phyloP scores from a whole-genome alignment of 805 yeast species.

The Metschnikowia gruessii region DNA sequence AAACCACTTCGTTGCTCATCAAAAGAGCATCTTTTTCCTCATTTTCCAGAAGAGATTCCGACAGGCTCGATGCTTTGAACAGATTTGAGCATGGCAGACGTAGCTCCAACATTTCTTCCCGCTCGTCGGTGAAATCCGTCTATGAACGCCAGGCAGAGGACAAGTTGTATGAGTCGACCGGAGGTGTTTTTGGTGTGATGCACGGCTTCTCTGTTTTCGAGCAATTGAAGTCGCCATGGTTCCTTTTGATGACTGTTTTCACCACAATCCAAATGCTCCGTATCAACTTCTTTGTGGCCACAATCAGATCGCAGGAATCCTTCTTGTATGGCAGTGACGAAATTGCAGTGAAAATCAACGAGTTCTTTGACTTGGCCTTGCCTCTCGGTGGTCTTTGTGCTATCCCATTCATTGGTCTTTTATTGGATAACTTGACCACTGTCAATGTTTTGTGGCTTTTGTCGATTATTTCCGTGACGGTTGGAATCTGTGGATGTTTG shows the following conservation, averaged over 20 bases:
- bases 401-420: conserved; percentile 80
- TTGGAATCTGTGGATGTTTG: conserved; percentile 72
- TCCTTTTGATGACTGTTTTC: conserved; percentile 68
- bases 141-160: conserved; percentile 65
- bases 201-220: conserved; percentile 55
- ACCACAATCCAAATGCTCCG: conserved; percentile 88
- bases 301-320: conserved; percentile 77
- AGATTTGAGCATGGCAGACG: conserved; percentile 23
- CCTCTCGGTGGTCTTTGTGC: conserved; percentile 87
- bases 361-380: conserved; percentile 78
- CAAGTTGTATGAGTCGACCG: conserved; percentile 49
- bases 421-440: conserved; percentile 72
- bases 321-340: conserved; percentile 57
- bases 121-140: conserved; percentile 52
- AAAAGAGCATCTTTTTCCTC: conserved; percentile 29
- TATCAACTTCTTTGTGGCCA: conserved; percentile 90
- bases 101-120: conserved; percentile 34
- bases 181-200: conserved; percentile 64
- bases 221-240: conserved; percentile 69
- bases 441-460: conserved; percentile 54
- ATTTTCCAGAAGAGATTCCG: conserved; percentile 21
- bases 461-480: conserved; percentile 50
- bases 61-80: not conserved
- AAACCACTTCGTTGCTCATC: conserved; percentile 40
- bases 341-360: conserved; percentile 54